Conservation (phyloP, 1,284 basidiomycete species). For the Ganoderma resinaceum region DNA sequence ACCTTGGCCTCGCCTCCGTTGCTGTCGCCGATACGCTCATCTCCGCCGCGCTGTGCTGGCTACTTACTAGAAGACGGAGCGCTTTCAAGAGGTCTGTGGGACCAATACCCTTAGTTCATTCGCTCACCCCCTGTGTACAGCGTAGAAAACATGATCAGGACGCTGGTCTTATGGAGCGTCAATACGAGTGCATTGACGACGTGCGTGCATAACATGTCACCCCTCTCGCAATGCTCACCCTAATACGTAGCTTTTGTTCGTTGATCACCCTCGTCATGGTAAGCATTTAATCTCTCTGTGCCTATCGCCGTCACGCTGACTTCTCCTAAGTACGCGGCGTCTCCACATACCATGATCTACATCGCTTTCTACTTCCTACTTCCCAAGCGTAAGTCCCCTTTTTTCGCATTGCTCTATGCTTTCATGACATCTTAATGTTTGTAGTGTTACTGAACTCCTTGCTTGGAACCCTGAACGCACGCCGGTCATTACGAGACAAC, state of each 20-base stretch:
- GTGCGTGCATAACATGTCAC: neutral
- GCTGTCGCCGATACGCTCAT: neutral
- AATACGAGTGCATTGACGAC: constrained; percentile 25
- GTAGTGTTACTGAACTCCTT: constrained; percentile 27
- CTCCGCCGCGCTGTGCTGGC: neutral
- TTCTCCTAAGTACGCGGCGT: constrained; percentile 41
- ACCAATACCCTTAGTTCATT: neutral
- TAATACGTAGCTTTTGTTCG: neutral
- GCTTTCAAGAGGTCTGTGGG: constrained; percentile 5
- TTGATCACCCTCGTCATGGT: constrained; percentile 40
- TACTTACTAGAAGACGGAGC: neutral
- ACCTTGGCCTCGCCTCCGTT: neutral
- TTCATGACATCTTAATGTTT: neutral
- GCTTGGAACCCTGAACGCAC: constrained; percentile 26
- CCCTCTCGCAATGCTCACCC: neutral
- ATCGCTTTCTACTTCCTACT: constrained; percentile 48
- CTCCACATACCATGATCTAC: constrained; percentile 47
- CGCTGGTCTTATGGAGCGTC: constrained; percentile 21
- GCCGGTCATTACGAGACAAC: constrained; percentile 11
- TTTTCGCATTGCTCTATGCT: too few relatives aligned
- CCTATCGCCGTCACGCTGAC: neutral
- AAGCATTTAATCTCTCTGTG: constrained; percentile 10
- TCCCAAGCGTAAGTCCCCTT: constrained; percentile 41
- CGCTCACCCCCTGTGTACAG: neutral
- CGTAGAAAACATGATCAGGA: constrained; percentile 20